Evolutionary conservation across 441 rosid genomes (phyloP).

Genomic region (Melastoma candidum): DNA sequence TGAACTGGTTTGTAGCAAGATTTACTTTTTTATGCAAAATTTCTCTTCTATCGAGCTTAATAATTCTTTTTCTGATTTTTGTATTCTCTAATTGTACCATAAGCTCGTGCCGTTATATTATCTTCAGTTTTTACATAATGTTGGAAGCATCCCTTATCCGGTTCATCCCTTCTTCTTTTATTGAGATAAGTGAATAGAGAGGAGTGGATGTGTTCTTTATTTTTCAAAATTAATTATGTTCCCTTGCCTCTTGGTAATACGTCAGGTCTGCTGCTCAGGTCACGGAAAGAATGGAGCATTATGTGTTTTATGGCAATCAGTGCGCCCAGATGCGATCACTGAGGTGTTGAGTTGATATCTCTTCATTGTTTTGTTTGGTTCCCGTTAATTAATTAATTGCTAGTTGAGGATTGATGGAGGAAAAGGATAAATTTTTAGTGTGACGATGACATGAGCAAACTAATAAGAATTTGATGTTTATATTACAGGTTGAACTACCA

Average conservation of each 20-base stretch:
- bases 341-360: conserved; percentile 40
- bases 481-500: conserved; percentile 78
- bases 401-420: too few relatives aligned
- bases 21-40: not conserved
- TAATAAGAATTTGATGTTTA: conserved; percentile 1
- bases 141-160: not conserved
- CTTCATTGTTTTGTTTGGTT: not conserved
- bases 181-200: not conserved
- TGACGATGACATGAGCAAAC: too few relatives aligned
- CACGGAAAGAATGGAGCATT: conserved; percentile 96
- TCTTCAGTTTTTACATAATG: too few relatives aligned
- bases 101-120: not conserved
- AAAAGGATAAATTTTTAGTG: not conserved
- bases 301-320: conserved; percentile 86
- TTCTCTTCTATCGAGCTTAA: not conserved
- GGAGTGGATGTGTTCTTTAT: conserved; percentile 4
- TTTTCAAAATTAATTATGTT: not conserved
- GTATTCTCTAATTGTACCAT: too few relatives aligned
- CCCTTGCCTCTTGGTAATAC: conserved; percentile 8
- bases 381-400: not conserved
- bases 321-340: conserved; percentile 97
- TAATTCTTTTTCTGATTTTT: too few relatives aligned
- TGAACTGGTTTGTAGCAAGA: conserved; percentile 68
- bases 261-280: conserved; percentile 98
- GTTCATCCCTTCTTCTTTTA: too few relatives aligned